Base-by-base conservation (phyloP, 2,329 filamentous ascomycete genomes). In the Aspergillus fijiensis region DNA sequence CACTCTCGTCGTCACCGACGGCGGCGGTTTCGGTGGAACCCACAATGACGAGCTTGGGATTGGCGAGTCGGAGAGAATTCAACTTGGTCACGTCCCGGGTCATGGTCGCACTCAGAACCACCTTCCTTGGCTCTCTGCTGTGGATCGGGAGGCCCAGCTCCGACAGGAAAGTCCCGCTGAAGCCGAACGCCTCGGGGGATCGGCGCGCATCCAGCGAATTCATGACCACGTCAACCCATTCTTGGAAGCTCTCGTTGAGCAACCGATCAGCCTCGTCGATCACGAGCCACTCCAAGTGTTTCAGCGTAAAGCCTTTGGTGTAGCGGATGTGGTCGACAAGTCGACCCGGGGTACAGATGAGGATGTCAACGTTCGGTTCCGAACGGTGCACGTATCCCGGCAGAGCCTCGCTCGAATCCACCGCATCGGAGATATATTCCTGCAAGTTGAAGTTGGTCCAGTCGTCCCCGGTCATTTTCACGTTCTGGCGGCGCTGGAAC, bases 181-280 rank as follows among this genome's bases (percentile, higher is more conserved):
- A 66, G 10, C 82, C 81, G 65, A 82, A 82, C 2, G 78, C 73
- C 48, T 80, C 80, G 2, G 74, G 73, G 1, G 73, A 75, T 42
- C 81, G 81, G 62, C 91, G 80, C 49, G 80, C 79, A 16, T 87
- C 84, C 70, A 85, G 66, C 2, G 80, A 80, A 23, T 75, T 74
- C 69, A 91, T 88, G 6, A 95, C 85, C 0, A 88, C 79, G 47
- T 87, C 85, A 3, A 96, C 81, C 93, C 93, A 97, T 69, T 94
- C 90, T 72, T 97, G 93, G 75, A 95, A 97, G 70, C 90, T 93
- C 74, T 98, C 91, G 49, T 93, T 89, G 5, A 98, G 84, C 12
- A 98, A 80, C 71, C 95, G 92, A 75, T 98, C 94, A 11, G 94
- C 95, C 77, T 98, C 94, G 69, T 98, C 94, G 50, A 97, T 89